Conservation (phyloP, 495 filamentous ascomycete species). For the Penicillium canariense region DNA sequence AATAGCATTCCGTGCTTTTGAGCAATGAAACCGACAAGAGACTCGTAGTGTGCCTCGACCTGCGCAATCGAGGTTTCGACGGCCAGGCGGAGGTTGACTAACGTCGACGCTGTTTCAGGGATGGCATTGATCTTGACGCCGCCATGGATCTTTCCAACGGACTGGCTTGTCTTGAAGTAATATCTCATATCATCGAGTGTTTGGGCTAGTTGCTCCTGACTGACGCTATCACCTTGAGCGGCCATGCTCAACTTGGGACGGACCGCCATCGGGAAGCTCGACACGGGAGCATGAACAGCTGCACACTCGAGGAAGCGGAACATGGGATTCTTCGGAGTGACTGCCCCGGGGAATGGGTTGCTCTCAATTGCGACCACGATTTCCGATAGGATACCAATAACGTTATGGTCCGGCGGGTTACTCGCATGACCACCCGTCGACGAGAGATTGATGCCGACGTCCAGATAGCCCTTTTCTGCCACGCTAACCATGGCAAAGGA, state of each 20-base stretch:
- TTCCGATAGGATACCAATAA: constrained; percentile 58
- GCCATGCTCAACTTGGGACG: constrained; percentile 2
- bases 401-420: constrained; percentile 55
- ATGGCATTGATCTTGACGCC: constrained; percentile 61
- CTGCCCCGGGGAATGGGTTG: constrained; percentile 40
- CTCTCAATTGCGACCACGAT: constrained; percentile 54
- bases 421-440: constrained; percentile 58
- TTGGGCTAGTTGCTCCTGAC: constrained; percentile 5
- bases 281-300: constrained; percentile 10
- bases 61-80: constrained; percentile 26
- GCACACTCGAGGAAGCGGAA: constrained; percentile 14
- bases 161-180: constrained; percentile 22
- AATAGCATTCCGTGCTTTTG: constrained; percentile 52
- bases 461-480: constrained; percentile 57
- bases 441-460: constrained; percentile 53
- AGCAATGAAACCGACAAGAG: constrained; percentile 45
- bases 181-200: constrained; percentile 10
- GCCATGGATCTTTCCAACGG: constrained; percentile 52
- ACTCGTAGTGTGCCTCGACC: constrained; percentile 39
- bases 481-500: constrained; percentile 54
- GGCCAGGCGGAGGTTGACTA: constrained; percentile 58
- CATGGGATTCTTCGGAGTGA: constrained; percentile 18
- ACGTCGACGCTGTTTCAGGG: constrained; percentile 50
- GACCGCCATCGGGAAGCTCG: constrained; percentile 8
- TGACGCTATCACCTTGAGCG: not conserved